phyloP scores from a whole-genome alignment of 306 rosid genomes.

The Cicer pinnatifidum region DNA sequence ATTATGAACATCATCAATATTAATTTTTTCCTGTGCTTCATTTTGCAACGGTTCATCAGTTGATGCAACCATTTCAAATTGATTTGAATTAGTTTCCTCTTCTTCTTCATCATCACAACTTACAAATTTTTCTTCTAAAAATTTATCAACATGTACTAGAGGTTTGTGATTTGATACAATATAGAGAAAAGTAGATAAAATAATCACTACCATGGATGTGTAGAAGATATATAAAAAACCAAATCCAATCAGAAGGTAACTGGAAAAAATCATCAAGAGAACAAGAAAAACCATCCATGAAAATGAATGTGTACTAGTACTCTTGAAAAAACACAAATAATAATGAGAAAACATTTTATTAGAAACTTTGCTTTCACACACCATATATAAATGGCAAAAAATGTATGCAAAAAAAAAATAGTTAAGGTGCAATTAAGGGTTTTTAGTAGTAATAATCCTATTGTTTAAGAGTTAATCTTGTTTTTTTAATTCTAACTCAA shows the following conservation, averaged over 20 bases:
- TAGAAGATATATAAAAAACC: conserved; percentile 54
- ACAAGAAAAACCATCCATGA: conserved; percentile 61
- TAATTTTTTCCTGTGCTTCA: conserved; percentile 26
- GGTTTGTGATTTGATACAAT: conserved; percentile 48
- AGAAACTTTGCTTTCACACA: conserved; percentile 52
- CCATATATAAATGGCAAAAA: conserved; percentile 54
- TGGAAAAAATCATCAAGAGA: conserved; percentile 53
- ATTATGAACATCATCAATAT: not conserved
- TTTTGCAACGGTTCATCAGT: too few species aligned
- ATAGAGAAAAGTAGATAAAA: conserved; percentile 56
- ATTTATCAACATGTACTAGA: conserved; percentile 23
- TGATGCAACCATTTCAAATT: conserved; percentile 26
- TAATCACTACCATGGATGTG: conserved; percentile 45
- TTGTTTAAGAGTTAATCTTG: not conserved
- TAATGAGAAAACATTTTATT: conserved; percentile 63
- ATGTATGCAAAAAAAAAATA: not conserved
- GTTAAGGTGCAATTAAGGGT: conserved; percentile 6
- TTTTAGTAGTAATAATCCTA: not conserved
- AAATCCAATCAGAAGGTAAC: conserved; percentile 50
- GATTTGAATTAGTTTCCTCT: conserved; percentile 20
- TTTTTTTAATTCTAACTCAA: not conserved
- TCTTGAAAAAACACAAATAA: conserved; percentile 57
- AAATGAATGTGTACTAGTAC: conserved; percentile 40
- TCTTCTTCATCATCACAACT: not conserved
- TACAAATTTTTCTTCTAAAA: conserved; percentile 41